These are phyloP conservation scores for Keqinozyma sinolaborantium DNA, from an alignment of 1,139 yeast genomes.

Conservation along the genomic window DNA sequence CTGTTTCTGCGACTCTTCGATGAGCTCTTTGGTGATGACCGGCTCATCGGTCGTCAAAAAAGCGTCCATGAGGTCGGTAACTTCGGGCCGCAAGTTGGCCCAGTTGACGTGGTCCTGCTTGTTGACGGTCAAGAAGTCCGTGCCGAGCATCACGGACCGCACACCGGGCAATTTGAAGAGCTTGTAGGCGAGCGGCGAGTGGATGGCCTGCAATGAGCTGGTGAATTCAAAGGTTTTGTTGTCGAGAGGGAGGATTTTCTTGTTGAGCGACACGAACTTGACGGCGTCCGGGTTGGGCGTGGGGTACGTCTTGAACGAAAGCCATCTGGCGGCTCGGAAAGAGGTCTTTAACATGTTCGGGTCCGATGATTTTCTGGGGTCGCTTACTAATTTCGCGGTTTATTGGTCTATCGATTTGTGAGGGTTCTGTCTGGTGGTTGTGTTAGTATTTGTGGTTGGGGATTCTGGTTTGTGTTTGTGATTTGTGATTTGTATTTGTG, in stretches of 20 bases:
- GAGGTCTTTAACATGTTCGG: no score
- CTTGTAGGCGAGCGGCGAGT: constrained; percentile 79
- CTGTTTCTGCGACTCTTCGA: constrained; percentile 35
- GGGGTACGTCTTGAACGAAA: constrained; percentile 42
- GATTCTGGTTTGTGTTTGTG: no score
- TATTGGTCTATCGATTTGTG: background rate
- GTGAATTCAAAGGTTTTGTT: constrained; percentile 62
- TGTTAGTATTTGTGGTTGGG: no score
- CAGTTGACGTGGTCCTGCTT: constrained; percentile 46
- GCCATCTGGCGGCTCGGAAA: no score
- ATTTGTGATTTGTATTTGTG: no score
- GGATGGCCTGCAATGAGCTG: constrained; percentile 64
- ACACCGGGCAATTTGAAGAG: constrained; percentile 85
- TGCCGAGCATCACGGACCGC: constrained; percentile 82
- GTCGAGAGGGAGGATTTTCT: constrained; percentile 60
- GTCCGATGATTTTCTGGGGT: no score
- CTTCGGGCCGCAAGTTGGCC: constrained; percentile 46
- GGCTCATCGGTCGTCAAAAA: constrained; percentile 43
- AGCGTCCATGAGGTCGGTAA: constrained; percentile 35
- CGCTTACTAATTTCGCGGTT: background rate
- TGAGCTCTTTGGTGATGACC: constrained; percentile 48
- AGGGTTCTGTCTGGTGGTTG: background rate
- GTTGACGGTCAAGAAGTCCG: constrained; percentile 45
- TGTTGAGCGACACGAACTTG: constrained; percentile 60
- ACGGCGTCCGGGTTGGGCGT: constrained; percentile 94